Conservation (phyloP, 2,329 filamentous ascomycete species). For the Scedosporium aurantiacum region DNA sequence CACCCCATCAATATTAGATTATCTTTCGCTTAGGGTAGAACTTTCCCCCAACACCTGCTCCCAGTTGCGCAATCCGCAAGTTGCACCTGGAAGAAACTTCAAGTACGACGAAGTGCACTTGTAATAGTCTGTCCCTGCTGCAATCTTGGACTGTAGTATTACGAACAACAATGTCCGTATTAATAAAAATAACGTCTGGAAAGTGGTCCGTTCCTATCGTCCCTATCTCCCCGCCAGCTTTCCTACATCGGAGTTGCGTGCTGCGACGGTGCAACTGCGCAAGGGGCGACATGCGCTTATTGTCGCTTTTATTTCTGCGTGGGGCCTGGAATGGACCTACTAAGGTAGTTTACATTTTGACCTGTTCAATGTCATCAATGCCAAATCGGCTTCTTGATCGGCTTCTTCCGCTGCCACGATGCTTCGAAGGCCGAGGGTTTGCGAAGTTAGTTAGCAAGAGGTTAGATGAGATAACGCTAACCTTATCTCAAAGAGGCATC, state of each 20-base stretch:
- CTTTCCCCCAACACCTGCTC: neutral
- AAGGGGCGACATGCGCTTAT: neutral
- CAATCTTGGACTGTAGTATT: neutral
- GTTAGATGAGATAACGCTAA: too few relatives aligned
- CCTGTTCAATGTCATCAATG: neutral
- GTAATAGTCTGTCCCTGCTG: neutral
- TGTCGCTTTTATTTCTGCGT: neutral
- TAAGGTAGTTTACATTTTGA: neutral
- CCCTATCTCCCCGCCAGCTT: neutral
- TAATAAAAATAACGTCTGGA: neutral
- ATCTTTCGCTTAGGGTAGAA: neutral
- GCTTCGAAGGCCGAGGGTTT: too few relatives aligned
- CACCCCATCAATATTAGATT: too few relatives aligned
- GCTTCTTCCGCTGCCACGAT: neutral
- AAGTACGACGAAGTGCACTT: neutral
- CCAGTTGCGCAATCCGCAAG: neutral
- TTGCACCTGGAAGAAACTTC: too few relatives aligned
- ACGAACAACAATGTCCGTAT: too few relatives aligned
- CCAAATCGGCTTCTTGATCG: neutral
- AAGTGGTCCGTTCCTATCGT: neutral
- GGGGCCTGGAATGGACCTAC: neutral
- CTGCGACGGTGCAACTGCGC: too few relatives aligned
- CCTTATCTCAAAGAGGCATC: too few relatives aligned
- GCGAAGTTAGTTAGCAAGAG: too few relatives aligned
- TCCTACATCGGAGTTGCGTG: neutral